Conservation (phyloP, 257 asterid genomes). For the Salvia splendens region DNA sequence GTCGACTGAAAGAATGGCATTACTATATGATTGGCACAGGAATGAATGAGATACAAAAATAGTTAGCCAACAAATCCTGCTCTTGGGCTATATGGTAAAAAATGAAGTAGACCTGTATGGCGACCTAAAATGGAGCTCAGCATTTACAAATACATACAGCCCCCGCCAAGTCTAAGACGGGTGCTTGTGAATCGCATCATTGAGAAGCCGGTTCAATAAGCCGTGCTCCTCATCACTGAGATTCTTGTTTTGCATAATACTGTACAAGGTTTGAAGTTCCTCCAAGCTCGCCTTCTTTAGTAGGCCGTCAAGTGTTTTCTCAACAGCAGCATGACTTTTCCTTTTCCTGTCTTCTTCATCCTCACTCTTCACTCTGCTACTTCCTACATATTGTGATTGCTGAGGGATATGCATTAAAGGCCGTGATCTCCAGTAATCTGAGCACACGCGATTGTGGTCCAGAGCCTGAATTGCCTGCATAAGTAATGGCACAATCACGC, state of each 20-base stretch:
- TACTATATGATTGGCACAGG: constrained; percentile 36
- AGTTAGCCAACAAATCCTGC: constrained; percentile 37
- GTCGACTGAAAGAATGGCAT: constrained; percentile 35
- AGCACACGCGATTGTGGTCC: constrained; percentile 65
- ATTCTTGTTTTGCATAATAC: constrained; percentile 45
- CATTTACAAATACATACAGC: constrained; percentile 43
- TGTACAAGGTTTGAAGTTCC: constrained; percentile 68
- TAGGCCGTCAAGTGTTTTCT: constrained; percentile 52
- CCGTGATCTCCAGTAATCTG: constrained; percentile 83
- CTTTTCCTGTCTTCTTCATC: constrained; percentile 39
- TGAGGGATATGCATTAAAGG: constrained; percentile 79
- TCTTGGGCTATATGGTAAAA: constrained; percentile 33
- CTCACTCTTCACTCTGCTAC: constrained; percentile 41
- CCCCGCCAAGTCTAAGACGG: constrained; percentile 30
- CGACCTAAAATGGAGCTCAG: constrained; percentile 46
- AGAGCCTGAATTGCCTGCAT: constrained; percentile 77
- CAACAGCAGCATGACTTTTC: constrained; percentile 37
- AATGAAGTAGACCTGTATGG: constrained; percentile 22
- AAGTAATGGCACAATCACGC: constrained; percentile 3
- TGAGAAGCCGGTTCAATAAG: constrained; percentile 57
- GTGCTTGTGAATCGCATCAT: constrained; percentile 57
- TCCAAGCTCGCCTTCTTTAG: constrained; percentile 68
- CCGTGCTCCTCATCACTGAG: constrained; percentile 45
- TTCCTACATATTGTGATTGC: constrained; percentile 37
- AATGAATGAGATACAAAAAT: constrained; percentile 36